These are phyloP conservation scores for Lachnellula cervina DNA, from an alignment of 2,329 filamentous ascomycete genomes.

Conservation along the genomic window DNA sequence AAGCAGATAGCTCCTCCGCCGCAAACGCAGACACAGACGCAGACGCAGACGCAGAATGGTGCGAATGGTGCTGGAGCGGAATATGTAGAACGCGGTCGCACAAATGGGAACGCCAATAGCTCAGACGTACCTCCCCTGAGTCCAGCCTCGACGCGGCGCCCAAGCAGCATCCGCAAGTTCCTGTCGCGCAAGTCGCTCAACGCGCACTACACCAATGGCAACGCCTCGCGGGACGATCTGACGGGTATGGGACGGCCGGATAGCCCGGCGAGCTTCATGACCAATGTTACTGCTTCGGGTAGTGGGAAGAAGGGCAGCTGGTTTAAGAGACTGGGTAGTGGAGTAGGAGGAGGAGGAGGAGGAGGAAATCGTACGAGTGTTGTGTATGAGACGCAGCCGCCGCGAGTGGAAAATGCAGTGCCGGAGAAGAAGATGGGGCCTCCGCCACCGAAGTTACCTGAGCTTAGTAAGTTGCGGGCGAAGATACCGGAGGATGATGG, in stretches of 20 bases:
- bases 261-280: slow-evolving; percentile 25
- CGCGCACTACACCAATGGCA: slow-evolving; percentile 28
- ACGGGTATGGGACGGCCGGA: slow-evolving; percentile 23
- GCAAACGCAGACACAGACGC: slow-evolving; percentile 11
- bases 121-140: slow-evolving; percentile 21
- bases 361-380: slow-evolving; percentile 20
- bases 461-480: slow-evolving; percentile 30
- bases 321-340: slow-evolving; percentile 24
- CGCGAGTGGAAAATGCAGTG: slow-evolving; percentile 13
- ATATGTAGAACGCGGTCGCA: slow-evolving; percentile 19
- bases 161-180: slow-evolving; percentile 35
- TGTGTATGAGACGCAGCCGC: slow-evolving; percentile 19
- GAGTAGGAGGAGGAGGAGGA: too few species aligned
- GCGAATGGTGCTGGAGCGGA: background rate
- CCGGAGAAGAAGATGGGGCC: slow-evolving; percentile 18
- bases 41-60: background rate
- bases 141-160: slow-evolving; percentile 27
- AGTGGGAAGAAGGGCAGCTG: slow-evolving; percentile 29
- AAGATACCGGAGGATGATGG: slow-evolving; percentile 27
- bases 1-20: slow-evolving; percentile 11
- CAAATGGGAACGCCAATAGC: slow-evolving; percentile 16
- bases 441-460: slow-evolving; percentile 32
- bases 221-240: slow-evolving; percentile 27
- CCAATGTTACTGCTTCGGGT: slow-evolving; percentile 16
- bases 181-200: slow-evolving; percentile 34